phyloP scores from a whole-genome alignment of 83 land plant genomes.

The Isoetes engelmannii region DNA sequence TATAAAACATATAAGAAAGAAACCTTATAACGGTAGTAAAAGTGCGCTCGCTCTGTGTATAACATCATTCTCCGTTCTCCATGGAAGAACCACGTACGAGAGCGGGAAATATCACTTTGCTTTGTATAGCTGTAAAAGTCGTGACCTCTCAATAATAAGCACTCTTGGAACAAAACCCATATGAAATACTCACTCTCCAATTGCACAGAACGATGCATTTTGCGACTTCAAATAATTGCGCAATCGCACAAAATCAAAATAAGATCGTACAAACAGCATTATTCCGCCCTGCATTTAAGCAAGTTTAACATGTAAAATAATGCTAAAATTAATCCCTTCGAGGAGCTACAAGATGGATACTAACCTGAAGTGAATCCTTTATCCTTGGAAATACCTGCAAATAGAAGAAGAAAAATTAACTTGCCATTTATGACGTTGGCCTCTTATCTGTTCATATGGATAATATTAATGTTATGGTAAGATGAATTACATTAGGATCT shows the following conservation, averaged over 20 bases:
- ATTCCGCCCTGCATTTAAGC: conserved; percentile 61
- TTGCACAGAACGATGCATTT: conserved; percentile 66
- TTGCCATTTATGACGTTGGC: too few species aligned
- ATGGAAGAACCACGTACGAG: conserved; percentile 74
- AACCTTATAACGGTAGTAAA: conserved; percentile 89
- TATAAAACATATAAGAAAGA: neutral
- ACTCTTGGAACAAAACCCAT: neutral
- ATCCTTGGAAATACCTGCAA: conserved; percentile 79
- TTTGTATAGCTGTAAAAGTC: conserved; percentile 53
- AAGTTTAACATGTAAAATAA: too few species aligned
- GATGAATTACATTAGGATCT: too few species aligned
- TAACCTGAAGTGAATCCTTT: conserved; percentile 74
- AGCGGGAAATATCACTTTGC: conserved; percentile 81
- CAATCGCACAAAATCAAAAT: conserved; percentile 80
- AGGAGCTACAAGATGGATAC: neutral
- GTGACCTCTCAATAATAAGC: too few species aligned
- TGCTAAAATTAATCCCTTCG: too few species aligned
- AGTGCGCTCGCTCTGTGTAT: conserved; percentile 89
- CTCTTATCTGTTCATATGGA: too few species aligned
- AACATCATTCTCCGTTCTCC: conserved; percentile 71
- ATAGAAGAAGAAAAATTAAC: neutral
- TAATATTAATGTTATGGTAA: too few species aligned
- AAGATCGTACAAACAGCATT: conserved; percentile 70
- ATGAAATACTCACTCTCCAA: conserved; percentile 65
- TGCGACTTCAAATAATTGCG: conserved; percentile 77